Evolutionary conservation across 306 rosid species (phyloP).

Genomic region (Ceratonia siliqua): DNA sequence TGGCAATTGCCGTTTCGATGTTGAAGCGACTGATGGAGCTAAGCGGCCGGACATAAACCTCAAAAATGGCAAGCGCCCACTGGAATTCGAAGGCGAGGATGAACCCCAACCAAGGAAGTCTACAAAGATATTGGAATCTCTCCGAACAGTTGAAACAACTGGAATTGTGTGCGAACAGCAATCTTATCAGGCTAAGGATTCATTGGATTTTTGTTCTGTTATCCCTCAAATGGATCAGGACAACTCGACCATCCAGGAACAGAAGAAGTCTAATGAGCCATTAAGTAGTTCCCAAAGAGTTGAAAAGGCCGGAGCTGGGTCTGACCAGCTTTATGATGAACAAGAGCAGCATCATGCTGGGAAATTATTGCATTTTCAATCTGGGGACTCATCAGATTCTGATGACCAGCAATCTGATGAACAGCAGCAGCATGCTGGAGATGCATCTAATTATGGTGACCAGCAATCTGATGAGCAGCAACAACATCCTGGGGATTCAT

Average conservation of each 20-base stretch:
- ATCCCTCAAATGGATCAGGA: conserved; percentile 49
- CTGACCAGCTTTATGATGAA: neutral
- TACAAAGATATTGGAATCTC: conserved; percentile 44
- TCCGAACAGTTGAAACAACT: conserved; percentile 38
- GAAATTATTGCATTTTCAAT: too few species aligned
- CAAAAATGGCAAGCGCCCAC: conserved; percentile 55
- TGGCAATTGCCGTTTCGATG: too few species aligned
- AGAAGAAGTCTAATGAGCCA: neutral
- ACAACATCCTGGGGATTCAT: conserved; percentile 43
- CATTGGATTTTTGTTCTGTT: too few species aligned
- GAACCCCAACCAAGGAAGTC: conserved; percentile 49
- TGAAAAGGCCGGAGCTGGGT: conserved; percentile 28
- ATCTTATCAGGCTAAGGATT: conserved; percentile 15
- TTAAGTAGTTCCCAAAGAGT: conserved; percentile 14
- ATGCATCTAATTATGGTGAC: neutral
- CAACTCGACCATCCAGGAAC: conserved; percentile 34
- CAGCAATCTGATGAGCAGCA: conserved; percentile 45
- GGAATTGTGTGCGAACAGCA: conserved; percentile 29
- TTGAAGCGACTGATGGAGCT: too few species aligned
- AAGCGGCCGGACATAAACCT: conserved; percentile 49
- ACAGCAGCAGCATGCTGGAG: neutral
- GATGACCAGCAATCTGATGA: conserved; percentile 41
- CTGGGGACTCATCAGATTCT: neutral
- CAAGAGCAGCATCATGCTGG: too few species aligned
- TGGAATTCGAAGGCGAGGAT: conserved; percentile 49